Conservation (phyloP, 2,329 filamentous ascomycete genomes). For the Thielaviopsis euricoi region DNA sequence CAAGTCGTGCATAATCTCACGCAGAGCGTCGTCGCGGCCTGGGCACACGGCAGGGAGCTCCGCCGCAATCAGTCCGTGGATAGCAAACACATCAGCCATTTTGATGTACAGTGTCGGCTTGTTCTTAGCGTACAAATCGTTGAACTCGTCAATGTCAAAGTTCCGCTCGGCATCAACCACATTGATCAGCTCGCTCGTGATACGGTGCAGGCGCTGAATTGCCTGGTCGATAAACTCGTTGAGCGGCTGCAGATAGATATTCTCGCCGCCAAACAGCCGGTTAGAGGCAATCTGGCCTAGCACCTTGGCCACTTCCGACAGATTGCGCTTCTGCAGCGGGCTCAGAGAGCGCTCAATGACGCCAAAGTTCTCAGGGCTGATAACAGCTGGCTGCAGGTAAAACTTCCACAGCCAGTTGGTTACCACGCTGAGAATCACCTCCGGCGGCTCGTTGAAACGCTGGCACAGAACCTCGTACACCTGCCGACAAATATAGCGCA, state of each 20-base stretch:
- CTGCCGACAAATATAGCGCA: conserved; percentile 75
- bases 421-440: conserved; percentile 65
- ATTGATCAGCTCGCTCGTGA: conserved; percentile 62
- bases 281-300: conserved; percentile 79
- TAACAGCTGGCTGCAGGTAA: conserved; percentile 78
- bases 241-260: conserved; percentile 86
- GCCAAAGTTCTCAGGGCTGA: conserved; percentile 82
- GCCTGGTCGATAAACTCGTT: conserved; percentile 84
- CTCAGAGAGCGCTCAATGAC: conserved; percentile 81
- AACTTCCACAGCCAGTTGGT: conserved; percentile 88
- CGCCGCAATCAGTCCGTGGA: conserved; percentile 71
- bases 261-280: conserved; percentile 79
- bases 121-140: conserved; percentile 88
- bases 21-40: conserved; percentile 67
- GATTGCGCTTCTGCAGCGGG: conserved; percentile 82
- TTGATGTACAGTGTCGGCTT: conserved; percentile 99
- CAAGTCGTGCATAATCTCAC: conserved; percentile 82
- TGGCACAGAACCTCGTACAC: conserved; percentile 63
- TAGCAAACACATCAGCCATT: conserved; percentile 91
- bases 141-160: conserved; percentile 98
- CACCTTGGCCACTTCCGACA: conserved; percentile 82
- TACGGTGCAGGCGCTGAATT: conserved; percentile 59
- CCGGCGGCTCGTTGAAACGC: conserved; percentile 67
- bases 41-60: conserved; percentile 68
- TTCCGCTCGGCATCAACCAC: conserved; percentile 77